A percentile compares a stretch with the other conserved stretches of the same genome.
These are phyloP conservation scores for Heterobasidion annosum DNA, from an alignment of 1,284 basidiomycete genomes.

Conservation along the genomic window DNA sequence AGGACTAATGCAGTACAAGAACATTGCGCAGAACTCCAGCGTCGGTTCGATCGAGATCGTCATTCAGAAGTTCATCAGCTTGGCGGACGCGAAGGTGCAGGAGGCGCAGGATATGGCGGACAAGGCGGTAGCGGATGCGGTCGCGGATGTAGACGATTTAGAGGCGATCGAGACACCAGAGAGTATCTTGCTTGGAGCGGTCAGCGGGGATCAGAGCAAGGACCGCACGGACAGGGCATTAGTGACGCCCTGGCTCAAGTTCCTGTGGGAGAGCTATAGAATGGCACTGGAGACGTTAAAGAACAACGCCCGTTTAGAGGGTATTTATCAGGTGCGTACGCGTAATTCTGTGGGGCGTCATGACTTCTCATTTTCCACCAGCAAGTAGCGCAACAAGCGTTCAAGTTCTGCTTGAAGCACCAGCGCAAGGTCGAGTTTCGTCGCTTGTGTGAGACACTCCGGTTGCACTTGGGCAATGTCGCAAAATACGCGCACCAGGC, in stretches of 20 bases:
- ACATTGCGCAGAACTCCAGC: constrained; percentile 90
- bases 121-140: constrained; percentile 46
- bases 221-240: constrained; percentile 94
- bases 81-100: constrained; percentile 82
- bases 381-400: constrained; percentile 96
- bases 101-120: constrained; percentile 84
- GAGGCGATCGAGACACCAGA: constrained; percentile 91
- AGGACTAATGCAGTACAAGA: constrained; percentile 94
- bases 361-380: constrained; percentile 18
- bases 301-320: constrained; percentile 92
- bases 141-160: constrained; percentile 79
- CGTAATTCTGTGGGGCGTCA: background rate
- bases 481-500: constrained; percentile 94
- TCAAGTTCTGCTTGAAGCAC: constrained; percentile 94
- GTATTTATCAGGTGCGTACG: constrained; percentile 81
- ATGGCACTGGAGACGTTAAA: constrained; percentile 95
- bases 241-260: constrained; percentile 97
- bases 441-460: constrained; percentile 92
- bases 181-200: constrained; percentile 81
- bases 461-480: constrained; percentile 91
- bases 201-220: constrained; percentile 87
- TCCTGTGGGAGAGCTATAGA: constrained; percentile 97
- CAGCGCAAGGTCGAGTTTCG: constrained; percentile 97
- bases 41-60: constrained; percentile 91
- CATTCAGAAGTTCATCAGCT: constrained; percentile 82